These are phyloP conservation scores for Vitis labrusca DNA, from an alignment of 164 flowering plant genomes.

Conservation along the genomic window DNA sequence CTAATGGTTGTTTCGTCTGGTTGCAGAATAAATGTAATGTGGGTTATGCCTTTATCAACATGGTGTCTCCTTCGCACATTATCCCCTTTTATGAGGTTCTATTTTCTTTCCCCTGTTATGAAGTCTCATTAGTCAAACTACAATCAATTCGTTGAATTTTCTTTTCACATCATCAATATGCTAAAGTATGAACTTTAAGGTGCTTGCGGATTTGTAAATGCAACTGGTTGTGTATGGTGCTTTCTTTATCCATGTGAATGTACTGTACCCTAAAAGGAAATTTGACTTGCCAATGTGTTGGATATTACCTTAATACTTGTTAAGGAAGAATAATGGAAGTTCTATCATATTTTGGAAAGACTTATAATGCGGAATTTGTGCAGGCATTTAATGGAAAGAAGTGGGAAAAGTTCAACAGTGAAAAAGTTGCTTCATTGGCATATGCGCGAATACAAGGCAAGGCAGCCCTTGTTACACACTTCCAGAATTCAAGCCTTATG, in stretches of 20 bases:
- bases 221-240: background rate
- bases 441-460: constrained; percentile 98
- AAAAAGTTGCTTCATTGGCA: constrained; percentile 94
- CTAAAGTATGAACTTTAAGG: background rate
- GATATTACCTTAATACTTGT: no score
- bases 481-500: constrained; percentile 97
- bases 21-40: constrained; percentile 64
- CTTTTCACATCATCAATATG: background rate
- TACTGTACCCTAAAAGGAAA: background rate
- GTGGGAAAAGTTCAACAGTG: constrained; percentile 99
- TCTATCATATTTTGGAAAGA: background rate
- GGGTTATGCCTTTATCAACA: constrained; percentile 61
- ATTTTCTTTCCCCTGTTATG: background rate
- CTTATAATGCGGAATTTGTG: constrained; percentile 12
- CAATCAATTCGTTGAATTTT: background rate
- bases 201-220: background rate
- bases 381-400: constrained; percentile 94
- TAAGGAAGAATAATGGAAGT: background rate
- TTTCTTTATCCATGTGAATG: background rate
- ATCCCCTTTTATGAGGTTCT: constrained; percentile 48
- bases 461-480: constrained; percentile 81
- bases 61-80: constrained; percentile 53
- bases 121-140: background rate
- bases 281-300: no score
- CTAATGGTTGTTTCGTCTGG: constrained; percentile 23